Conservation (phyloP, 495 filamentous ascomycete genomes). For the Hypoxylon rickii region DNA sequence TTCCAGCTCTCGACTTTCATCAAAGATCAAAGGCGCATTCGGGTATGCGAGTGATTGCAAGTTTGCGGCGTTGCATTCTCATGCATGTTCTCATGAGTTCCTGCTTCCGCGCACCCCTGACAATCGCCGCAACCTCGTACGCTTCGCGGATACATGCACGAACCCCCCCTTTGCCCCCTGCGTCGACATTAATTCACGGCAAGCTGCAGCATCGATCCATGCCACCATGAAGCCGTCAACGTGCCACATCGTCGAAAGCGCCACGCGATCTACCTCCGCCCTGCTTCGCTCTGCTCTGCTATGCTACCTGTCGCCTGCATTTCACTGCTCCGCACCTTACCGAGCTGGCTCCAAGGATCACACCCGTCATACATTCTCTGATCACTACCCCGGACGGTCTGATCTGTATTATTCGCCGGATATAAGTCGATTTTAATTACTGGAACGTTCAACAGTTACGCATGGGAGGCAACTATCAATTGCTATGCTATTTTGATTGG, state of each 20-base stretch:
- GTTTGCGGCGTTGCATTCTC: constrained; percentile 26
- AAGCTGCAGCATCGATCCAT: constrained; percentile 28
- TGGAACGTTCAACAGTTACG: constrained; percentile 15
- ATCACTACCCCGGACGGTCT: constrained; percentile 16
- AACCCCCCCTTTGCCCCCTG: constrained; percentile 11
- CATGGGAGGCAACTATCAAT: constrained; percentile 21
- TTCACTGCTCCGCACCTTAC: constrained; percentile 25
- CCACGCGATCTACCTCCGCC: constrained; percentile 20
- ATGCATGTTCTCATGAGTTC: constrained; percentile 22
- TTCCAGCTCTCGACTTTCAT: constrained; percentile 32
- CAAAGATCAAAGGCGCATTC: constrained; percentile 28
- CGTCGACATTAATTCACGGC: constrained; percentile 28
- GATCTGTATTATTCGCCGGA: constrained; percentile 34
- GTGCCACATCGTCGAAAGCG: constrained; percentile 24
- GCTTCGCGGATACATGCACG: constrained; percentile 22
- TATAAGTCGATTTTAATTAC: constrained; percentile 32
- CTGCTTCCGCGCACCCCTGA: constrained; percentile 26
- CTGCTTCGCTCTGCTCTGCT: no score
- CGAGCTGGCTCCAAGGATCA: constrained; percentile 40
- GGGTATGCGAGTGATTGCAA: constrained; percentile 35
- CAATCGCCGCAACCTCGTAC: constrained; percentile 10
- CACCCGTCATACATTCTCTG: constrained; percentile 30
- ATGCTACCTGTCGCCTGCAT: constrained; percentile 13
- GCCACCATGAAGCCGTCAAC: constrained; percentile 25
- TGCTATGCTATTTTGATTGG: constrained; percentile 2